Conservation (phyloP, 139 green algal genomes). For the Protoeuglena noctilucae region DNA sequence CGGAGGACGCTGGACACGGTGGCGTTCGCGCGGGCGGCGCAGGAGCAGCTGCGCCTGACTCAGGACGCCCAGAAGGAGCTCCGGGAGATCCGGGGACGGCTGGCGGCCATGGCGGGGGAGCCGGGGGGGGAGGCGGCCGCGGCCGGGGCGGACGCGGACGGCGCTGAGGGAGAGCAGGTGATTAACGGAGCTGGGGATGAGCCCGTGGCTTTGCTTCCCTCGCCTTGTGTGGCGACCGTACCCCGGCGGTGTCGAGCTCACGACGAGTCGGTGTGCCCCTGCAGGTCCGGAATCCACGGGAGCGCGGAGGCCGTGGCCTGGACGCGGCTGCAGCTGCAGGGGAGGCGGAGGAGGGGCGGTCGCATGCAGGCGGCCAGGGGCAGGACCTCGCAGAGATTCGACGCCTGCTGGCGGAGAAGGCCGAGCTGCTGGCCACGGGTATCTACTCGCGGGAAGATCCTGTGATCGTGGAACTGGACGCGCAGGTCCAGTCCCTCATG, state of each 20-base stretch:
- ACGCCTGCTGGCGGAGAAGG: conserved; percentile 27
- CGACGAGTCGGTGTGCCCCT: too few relatives aligned
- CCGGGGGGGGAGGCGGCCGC: conserved; percentile 11
- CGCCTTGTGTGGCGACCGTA: too few relatives aligned
- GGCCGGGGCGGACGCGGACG: conserved; percentile 15
- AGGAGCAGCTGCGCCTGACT: conserved; percentile 12
- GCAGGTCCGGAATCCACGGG: neutral
- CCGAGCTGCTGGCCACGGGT: conserved; percentile 27
- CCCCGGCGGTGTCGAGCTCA: too few relatives aligned
- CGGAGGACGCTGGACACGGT: conserved; percentile 14
- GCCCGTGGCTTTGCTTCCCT: too few relatives aligned
- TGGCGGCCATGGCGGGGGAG: conserved; percentile 13
- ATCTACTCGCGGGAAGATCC: conserved; percentile 12
- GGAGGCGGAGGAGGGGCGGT: neutral
- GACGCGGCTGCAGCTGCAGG: neutral
- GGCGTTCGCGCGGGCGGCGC: conserved; percentile 10
- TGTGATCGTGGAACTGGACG: conserved; percentile 6
- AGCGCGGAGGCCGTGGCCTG: neutral
- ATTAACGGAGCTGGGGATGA: too few relatives aligned
- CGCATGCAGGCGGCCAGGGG: neutral
- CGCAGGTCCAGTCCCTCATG: neutral
- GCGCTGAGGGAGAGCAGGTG: neutral
- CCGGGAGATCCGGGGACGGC: conserved; percentile 13
- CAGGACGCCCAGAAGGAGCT: conserved; percentile 10
- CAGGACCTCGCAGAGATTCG: conserved; percentile 19